phyloP scores from a whole-genome alignment of 306 rosid genomes.

The Pyrus pyrifolia region DNA sequence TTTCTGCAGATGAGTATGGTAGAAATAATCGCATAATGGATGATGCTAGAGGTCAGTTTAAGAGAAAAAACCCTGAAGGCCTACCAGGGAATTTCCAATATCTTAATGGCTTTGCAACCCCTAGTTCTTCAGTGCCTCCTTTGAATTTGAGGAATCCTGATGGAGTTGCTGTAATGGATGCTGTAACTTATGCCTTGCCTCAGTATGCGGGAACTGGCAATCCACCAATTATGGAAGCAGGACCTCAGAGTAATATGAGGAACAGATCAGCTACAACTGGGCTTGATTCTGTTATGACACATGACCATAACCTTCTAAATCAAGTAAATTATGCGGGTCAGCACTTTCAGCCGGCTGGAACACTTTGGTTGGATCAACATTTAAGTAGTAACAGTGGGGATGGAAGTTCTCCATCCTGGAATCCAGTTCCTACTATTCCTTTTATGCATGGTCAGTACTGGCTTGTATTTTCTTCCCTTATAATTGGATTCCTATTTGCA shows the following conservation, averaged over 20 bases:
- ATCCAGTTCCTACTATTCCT: slow-evolving; percentile 51
- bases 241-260: slow-evolving; percentile 48
- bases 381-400: slow-evolving; percentile 43
- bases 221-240: slow-evolving; percentile 54
- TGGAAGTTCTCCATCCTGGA: slow-evolving; percentile 64
- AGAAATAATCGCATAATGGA: slow-evolving; percentile 53
- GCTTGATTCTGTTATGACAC: slow-evolving; percentile 43
- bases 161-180: slow-evolving; percentile 58
- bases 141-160: slow-evolving; percentile 53
- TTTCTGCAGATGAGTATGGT: slow-evolving; percentile 53
- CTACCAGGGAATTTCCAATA: slow-evolving; percentile 54
- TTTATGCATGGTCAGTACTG: slow-evolving; percentile 45
- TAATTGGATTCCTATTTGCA: background rate
- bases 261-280: slow-evolving; percentile 39
- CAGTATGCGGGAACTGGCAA: slow-evolving; percentile 29
- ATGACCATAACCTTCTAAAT: slow-evolving; percentile 57
- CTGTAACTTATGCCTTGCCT: slow-evolving; percentile 43
- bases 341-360: slow-evolving; percentile 62
- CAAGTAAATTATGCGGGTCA: slow-evolving; percentile 69
- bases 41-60: slow-evolving; percentile 70
- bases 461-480: slow-evolving; percentile 4
- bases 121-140: slow-evolving; percentile 54
- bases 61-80: slow-evolving; percentile 70
- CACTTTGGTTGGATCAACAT: slow-evolving; percentile 76
- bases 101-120: slow-evolving; percentile 46